Conservation (phyloP, 805 yeast genomes). For the Ascoidea rubescens region DNA sequence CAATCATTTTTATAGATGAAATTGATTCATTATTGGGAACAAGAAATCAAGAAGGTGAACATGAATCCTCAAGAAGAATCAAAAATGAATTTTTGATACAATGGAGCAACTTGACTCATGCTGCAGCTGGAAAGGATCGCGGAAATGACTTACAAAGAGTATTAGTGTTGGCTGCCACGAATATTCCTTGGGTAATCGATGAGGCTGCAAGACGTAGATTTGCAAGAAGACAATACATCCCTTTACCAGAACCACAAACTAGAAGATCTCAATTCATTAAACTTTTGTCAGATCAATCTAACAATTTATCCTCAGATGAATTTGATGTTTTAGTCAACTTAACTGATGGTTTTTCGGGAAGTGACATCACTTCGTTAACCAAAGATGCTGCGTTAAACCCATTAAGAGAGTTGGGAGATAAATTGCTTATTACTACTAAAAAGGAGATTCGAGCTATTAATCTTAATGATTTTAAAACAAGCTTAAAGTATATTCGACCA, state of each 20-base stretch:
- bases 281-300: slow-evolving; percentile 53
- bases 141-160: slow-evolving; percentile 40
- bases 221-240: slow-evolving; percentile 86
- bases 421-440: slow-evolving; percentile 51
- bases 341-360: slow-evolving; percentile 84
- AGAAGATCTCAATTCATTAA: slow-evolving; percentile 59
- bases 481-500: slow-evolving; percentile 72
- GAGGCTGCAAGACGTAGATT: slow-evolving; percentile 95
- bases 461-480: slow-evolving; percentile 59
- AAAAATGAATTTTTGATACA: slow-evolving; percentile 90
- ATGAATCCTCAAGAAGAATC: slow-evolving; percentile 82
- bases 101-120: slow-evolving; percentile 87
- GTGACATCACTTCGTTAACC: slow-evolving; percentile 88
- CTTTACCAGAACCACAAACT: slow-evolving; percentile 82
- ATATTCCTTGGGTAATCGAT: slow-evolving; percentile 93
- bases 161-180: slow-evolving; percentile 86
- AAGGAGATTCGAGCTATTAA: slow-evolving; percentile 70
- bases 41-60: slow-evolving; percentile 63
- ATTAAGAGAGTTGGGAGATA: slow-evolving; percentile 77
- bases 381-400: slow-evolving; percentile 99
- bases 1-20: slow-evolving; percentile 92
- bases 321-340: slow-evolving; percentile 42
- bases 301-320: slow-evolving; percentile 51
- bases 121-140: slow-evolving; percentile 51
- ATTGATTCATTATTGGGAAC: slow-evolving; percentile 82